Conservation (phyloP, 352 stramenopile genomes). For the Elongisporangium prolatum region DNA sequence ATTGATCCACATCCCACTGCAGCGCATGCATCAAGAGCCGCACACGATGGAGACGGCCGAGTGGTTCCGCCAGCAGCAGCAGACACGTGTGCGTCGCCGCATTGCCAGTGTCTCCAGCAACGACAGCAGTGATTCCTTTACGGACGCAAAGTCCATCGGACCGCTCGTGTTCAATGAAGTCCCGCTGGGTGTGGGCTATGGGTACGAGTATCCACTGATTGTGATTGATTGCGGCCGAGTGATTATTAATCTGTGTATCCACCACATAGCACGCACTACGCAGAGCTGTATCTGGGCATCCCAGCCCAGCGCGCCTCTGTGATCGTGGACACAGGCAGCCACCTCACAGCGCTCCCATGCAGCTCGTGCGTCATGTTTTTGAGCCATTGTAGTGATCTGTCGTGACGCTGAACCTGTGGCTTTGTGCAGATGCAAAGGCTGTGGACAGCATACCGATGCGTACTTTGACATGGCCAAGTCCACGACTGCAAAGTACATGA, state of each 20-base stretch:
- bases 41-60: not conserved
- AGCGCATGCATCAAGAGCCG: not conserved
- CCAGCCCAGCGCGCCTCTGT: slow-evolving; percentile 78
- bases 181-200: slow-evolving; percentile 61
- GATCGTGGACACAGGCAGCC: slow-evolving; percentile 81
- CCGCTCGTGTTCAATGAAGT: slow-evolving; percentile 52
- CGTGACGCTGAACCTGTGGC: not conserved
- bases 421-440: slow-evolving; percentile 44
- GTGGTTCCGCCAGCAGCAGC: slow-evolving; percentile 18
- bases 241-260: slow-evolving; percentile 5
- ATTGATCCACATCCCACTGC: not conserved
- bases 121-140: slow-evolving; percentile 8
- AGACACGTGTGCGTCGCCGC: slow-evolving; percentile 42
- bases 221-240: not conserved
- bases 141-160: slow-evolving; percentile 8
- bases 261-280: slow-evolving; percentile 65
- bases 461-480: slow-evolving; percentile 76
- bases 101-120: slow-evolving; percentile 12
- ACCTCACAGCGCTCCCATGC: slow-evolving; percentile 76
- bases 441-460: slow-evolving; percentile 68
- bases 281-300: slow-evolving; percentile 76
- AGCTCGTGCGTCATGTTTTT: slow-evolving; percentile 20
- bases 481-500: slow-evolving; percentile 63
- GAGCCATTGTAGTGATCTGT: not conserved
- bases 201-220: slow-evolving; percentile 20